phyloP scores from a whole-genome alignment of 2,329 filamentous ascomycete species.

The Emergomyces orientalis region DNA sequence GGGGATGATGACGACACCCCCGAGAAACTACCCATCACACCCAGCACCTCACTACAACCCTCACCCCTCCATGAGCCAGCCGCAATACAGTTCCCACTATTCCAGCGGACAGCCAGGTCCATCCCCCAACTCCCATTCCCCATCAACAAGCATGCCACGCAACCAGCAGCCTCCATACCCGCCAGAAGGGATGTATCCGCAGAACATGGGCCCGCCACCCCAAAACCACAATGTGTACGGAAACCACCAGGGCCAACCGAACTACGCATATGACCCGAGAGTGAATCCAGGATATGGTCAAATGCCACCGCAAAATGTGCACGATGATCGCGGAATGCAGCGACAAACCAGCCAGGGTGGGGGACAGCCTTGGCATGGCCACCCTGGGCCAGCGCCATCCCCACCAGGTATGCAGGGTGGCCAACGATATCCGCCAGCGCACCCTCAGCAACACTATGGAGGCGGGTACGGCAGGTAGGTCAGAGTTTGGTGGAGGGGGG shows the following conservation, averaged over 20 bases:
- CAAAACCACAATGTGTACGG: constrained; percentile 1
- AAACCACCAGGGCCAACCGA: neutral
- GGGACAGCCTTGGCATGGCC: neutral
- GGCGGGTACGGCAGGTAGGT: constrained; percentile 12
- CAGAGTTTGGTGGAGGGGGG: neutral
- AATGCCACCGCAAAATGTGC: neutral
- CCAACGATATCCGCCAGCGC: neutral
- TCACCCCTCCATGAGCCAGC: neutral
- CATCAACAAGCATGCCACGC: neutral
- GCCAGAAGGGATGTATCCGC: constrained; percentile 6
- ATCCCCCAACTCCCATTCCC: neutral
- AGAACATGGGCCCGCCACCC: neutral
- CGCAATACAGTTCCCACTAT: neutral
- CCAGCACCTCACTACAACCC: constrained; percentile 4
- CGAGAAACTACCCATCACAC: constrained; percentile 10
- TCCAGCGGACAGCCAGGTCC: neutral
- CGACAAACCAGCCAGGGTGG: neutral
- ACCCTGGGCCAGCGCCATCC: neutral
- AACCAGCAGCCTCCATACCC: neutral
- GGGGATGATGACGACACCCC: neutral
- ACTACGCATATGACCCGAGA: neutral
- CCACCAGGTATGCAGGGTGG: neutral
- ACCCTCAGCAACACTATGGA: constrained; percentile 12
- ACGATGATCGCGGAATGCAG: neutral
- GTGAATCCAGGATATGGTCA: neutral